Percentiles rank a stretch among this genome's conserved stretches.
These are phyloP conservation scores for Nicotiana otophora DNA, from an alignment of 257 asterid species.

Conservation along the genomic window DNA sequence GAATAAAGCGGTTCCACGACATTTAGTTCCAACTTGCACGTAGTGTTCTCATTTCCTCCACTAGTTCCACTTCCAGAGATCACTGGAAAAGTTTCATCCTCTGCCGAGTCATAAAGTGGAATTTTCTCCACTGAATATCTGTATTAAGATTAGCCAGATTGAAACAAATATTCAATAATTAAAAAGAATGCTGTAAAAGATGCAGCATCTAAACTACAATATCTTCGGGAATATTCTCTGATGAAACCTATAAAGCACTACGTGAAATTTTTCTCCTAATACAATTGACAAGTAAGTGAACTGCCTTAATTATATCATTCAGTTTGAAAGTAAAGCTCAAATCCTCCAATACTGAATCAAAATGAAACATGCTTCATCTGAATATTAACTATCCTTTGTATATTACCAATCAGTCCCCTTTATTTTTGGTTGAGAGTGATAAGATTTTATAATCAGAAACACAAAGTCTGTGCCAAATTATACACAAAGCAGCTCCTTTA, in stretches of 20 bases:
- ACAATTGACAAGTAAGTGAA: background rate
- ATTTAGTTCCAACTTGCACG: no score
- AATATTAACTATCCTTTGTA: no score
- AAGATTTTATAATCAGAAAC: background rate
- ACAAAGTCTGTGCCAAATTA: background rate
- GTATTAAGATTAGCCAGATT: conserved; percentile 26
- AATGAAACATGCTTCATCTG: background rate
- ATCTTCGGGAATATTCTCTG: background rate
- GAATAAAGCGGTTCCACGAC: conserved; percentile 9
- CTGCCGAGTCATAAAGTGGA: conserved; percentile 93
- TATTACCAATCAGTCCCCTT: no score
- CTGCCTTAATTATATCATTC: background rate
- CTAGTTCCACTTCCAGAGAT: conserved; percentile 27
- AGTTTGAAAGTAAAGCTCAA: background rate
- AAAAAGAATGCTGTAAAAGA: background rate
- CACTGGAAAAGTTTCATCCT: conserved; percentile 60
- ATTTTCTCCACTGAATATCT: conserved; percentile 79
- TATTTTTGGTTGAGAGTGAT: background rate
- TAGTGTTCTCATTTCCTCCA: conserved; percentile 22
- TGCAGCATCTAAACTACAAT: background rate
- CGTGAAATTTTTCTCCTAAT: no score
- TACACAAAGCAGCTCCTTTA: background rate
- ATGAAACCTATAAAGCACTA: background rate
- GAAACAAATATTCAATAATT: conserved; percentile 2
- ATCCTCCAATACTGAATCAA: background rate